Evolutionary conservation across 2,329 filamentous ascomycete genomes (phyloP).

Genomic region (Endocalyx cinctus): DNA sequence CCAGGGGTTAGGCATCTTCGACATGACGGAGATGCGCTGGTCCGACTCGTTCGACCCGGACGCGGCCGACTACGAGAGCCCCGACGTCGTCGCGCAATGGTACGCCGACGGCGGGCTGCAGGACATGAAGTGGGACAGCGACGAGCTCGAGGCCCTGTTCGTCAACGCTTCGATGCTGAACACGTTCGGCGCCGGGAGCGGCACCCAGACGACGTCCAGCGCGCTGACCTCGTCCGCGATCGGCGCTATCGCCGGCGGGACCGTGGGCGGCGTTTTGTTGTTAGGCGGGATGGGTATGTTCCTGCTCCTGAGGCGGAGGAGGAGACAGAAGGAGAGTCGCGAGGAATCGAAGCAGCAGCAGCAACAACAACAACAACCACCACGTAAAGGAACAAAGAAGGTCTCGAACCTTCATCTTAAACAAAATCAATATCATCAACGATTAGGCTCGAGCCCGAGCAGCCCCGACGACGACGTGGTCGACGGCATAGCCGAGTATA

Average conservation of each 20-base stretch:
- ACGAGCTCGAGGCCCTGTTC: conserved; percentile 21
- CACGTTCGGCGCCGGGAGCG: conserved; percentile 6
- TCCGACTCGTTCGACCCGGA: conserved; percentile 27
- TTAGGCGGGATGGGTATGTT: conserved; percentile 8
- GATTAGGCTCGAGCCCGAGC: neutral
- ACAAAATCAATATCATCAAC: neutral
- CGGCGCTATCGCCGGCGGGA: conserved; percentile 19
- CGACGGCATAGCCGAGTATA: conserved; percentile 19
- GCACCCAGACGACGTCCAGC: conserved; percentile 1
- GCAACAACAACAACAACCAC: neutral
- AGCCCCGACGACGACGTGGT: conserved; percentile 2
- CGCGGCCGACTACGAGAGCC: conserved; percentile 29
- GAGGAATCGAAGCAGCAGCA: neutral
- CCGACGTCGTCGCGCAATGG: conserved; percentile 27
- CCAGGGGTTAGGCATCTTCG: conserved; percentile 34
- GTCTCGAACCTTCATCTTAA: too few species aligned
- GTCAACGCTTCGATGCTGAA: conserved; percentile 12
- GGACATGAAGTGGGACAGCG: conserved; percentile 20
- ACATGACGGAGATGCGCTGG: conserved; percentile 34
- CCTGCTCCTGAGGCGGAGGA: conserved; percentile 10
- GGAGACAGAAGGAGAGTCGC: conserved; percentile 8
- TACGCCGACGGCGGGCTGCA: conserved; percentile 26
- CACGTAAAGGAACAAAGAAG: too few species aligned
- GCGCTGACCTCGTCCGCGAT: conserved; percentile 5
- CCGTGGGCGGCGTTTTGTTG: conserved; percentile 17